Base-by-base conservation (phyloP, 2,329 filamentous ascomycete species). In the Myriosclerotinia curreyana region DNA sequence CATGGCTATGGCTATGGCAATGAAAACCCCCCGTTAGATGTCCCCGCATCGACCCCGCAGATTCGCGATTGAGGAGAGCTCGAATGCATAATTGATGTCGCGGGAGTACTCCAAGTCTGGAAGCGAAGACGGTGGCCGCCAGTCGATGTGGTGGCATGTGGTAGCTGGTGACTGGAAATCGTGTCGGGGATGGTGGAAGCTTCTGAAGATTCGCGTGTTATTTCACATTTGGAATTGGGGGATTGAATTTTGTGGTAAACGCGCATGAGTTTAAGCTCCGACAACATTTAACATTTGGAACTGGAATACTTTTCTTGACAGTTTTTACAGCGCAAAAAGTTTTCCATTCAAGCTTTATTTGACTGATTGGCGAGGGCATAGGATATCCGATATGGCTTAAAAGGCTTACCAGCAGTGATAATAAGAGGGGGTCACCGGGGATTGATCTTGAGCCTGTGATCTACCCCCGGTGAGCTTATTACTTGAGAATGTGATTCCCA, bases 41-140 rank as follows among this genome's bases (percentile, higher is more conserved):
- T n/a, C n/a, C 55, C 42, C 55, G 42, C 55, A 34, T 3, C 14
- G 7, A 25, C 42, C 55, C 55, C 55, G 55, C 55, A 36, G 3
- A 20, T 22, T n/a, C 17, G 4, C 11, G 15, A 17, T 31, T 25
- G 3, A 20, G 15, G n/a, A n/a, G 34, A 7, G 9, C 17, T 0
- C 34, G 34, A 25, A 48, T 12, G 15, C 31, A 59, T 48, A n/a
- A 20, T 22, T 36, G 42, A 12, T 7, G 8, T 3, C 42, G 42
- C 8, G 42, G 42, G 42, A 59, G 12, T 15, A 48, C 4, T 48
- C 31, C 31, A 1, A 36, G 42, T 48, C 42, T n/a, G 2, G 55
- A 36, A 3, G 42, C 15, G 1, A 36, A 36, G 55, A 48, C 5
- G 17, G 42, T 48, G n/a, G 42, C 28, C 15, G 14, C n/a, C 15